phyloP scores from a whole-genome alignment of 1,139 yeast species.

The Sugiyamaella sp. region DNA sequence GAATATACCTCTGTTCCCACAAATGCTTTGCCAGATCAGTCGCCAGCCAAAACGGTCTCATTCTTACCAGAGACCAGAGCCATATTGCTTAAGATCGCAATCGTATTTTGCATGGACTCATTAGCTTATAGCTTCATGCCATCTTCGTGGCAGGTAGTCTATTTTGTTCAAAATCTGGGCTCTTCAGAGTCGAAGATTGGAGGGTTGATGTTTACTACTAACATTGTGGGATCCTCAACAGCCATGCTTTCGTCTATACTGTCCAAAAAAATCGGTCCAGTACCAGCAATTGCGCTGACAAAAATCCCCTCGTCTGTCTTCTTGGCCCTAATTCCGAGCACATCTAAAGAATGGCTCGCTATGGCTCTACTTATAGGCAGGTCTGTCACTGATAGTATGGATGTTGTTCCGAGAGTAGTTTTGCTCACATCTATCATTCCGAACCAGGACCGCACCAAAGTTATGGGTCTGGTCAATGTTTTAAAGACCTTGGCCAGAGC shows the following conservation, averaged over 20 bases:
- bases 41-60: constrained; percentile 1
- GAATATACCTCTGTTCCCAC: background rate
- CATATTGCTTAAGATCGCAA: constrained; percentile 44
- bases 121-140: constrained; percentile 89
- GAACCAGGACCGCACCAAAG: constrained; percentile 66
- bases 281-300: constrained; percentile 70
- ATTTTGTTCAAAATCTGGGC: constrained; percentile 50
- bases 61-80: constrained; percentile 28
- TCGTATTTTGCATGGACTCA: constrained; percentile 72
- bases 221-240: constrained; percentile 60
- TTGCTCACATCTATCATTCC: constrained; percentile 69
- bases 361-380: constrained; percentile 49
- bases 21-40: background rate
- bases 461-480: constrained; percentile 83
- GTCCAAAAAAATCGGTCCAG: constrained; percentile 73
- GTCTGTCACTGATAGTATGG: constrained; percentile 72
- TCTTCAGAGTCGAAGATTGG: constrained; percentile 46
- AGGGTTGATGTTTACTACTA: constrained; percentile 61
- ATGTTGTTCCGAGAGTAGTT: constrained; percentile 88
- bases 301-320: constrained; percentile 79
- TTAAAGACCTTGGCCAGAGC: constrained; percentile 85
- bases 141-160: constrained; percentile 83
- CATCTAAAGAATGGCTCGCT: constrained; percentile 36
- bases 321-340: constrained; percentile 58
- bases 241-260: constrained; percentile 72